Conservation (phyloP, 2,329 filamentous ascomycete genomes). For the Chalaropsis ovoidea region DNA sequence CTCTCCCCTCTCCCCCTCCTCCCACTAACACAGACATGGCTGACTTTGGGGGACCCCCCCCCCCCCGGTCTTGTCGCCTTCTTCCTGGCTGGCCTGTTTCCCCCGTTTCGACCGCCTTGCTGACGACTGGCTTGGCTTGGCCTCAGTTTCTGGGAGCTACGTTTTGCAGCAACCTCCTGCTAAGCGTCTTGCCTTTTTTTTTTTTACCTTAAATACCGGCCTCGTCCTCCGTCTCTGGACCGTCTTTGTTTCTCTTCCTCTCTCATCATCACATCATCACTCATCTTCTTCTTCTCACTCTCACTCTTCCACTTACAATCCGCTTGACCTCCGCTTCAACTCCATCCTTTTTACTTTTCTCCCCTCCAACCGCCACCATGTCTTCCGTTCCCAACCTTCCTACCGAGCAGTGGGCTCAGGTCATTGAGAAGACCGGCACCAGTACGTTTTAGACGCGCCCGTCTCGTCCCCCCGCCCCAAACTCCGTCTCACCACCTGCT, state of each 20-base stretch:
- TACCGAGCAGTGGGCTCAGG: slow-evolving; percentile 80
- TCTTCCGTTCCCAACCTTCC: slow-evolving; percentile 47
- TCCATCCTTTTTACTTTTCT: slow-evolving; percentile 20
- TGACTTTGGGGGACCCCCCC: background rate
- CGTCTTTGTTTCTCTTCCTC: slow-evolving; percentile 12
- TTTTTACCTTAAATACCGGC: slow-evolving; percentile 24
- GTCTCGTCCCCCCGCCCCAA: background rate
- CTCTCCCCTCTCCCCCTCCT: background rate
- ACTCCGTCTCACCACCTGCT: background rate
- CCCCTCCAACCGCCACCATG: slow-evolving; percentile 29
- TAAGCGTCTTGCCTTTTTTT: too few species aligned
- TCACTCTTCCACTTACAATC: background rate
- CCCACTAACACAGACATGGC: background rate
- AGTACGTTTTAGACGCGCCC: slow-evolving; percentile 38
- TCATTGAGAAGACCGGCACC: slow-evolving; percentile 70
- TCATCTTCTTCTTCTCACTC: slow-evolving; percentile 11
- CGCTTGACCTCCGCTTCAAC: too few species aligned
- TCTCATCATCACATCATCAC: slow-evolving; percentile 13
- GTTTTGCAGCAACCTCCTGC: background rate
- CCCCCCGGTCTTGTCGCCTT: background rate
- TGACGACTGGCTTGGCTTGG: background rate
- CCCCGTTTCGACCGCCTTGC: slow-evolving; percentile 8
- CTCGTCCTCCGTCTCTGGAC: slow-evolving; percentile 15
- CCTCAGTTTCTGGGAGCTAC: background rate
- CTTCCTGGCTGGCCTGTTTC: background rate